These are phyloP conservation scores for Clonostachys rosea DNA, from an alignment of 2,329 filamentous ascomycete genomes.

Conservation along the genomic window DNA sequence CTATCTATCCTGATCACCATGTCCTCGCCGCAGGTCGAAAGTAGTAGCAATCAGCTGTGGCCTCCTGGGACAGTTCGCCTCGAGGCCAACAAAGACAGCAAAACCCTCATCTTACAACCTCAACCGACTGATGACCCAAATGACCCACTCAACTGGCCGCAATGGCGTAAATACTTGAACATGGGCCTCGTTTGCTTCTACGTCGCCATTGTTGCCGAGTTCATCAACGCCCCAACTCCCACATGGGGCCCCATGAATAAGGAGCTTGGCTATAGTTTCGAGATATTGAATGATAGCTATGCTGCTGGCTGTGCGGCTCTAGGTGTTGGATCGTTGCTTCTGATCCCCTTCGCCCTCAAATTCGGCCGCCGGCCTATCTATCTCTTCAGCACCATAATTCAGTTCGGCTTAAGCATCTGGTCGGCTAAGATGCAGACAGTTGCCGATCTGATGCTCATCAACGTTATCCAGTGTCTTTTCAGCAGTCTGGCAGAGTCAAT, in stretches of 20 bases:
- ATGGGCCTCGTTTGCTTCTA: slow-evolving; percentile 1
- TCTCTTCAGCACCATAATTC: slow-evolving; percentile 27
- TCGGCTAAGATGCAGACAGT: too few species aligned
- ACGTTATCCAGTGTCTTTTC: slow-evolving; percentile 9
- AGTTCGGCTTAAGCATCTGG: too few species aligned
- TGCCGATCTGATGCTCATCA: neutral
- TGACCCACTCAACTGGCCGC: neutral
- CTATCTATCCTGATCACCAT: too few species aligned
- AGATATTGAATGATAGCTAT: slow-evolving; percentile 34
- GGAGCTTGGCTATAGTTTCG: slow-evolving; percentile 34
- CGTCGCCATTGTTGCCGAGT: neutral
- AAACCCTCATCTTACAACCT: neutral
- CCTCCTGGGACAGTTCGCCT: too few species aligned
- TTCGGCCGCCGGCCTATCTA: slow-evolving; percentile 40
- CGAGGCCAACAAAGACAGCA: neutral
- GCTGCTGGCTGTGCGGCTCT: slow-evolving; percentile 35
- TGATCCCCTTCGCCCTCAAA: slow-evolving; percentile 39
- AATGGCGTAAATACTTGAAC: slow-evolving; percentile 1
- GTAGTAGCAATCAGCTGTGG: too few species aligned
- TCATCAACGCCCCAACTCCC: slow-evolving; percentile 7
- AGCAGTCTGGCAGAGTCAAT: slow-evolving; percentile 28
- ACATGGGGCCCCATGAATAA: slow-evolving; percentile 32
- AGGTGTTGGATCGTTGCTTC: slow-evolving; percentile 30
- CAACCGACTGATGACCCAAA: neutral
- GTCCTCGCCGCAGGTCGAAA: too few species aligned